Percentiles rank a stretch among this genome's conserved stretches.
Conservation (phyloP, 2,329 filamentous ascomycete genomes). For the Xylaria hypoxylon region DNA sequence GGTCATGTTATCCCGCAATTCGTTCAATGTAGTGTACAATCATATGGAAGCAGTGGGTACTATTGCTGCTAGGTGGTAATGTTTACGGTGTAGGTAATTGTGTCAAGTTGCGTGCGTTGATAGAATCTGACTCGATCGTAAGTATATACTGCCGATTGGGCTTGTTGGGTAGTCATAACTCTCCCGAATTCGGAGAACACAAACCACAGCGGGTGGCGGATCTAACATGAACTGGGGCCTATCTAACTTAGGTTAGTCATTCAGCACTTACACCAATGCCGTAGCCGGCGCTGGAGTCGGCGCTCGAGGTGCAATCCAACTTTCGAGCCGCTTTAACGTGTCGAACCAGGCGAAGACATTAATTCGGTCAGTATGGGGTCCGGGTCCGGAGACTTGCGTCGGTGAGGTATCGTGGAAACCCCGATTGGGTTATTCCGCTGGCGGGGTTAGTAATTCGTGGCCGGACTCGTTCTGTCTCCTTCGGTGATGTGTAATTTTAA, state of each 20-base stretch:
- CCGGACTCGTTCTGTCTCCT: neutral
- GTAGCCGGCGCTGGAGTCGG: too few relatives aligned
- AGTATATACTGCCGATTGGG: neutral
- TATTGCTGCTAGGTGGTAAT: neutral
- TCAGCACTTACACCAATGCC: too few relatives aligned
- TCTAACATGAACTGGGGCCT: neutral
- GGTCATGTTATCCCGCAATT: constrained; percentile 22
- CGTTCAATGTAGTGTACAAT: neutral
- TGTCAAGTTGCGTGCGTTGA: neutral
- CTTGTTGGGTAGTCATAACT: neutral
- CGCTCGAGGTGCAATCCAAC: too few relatives aligned
- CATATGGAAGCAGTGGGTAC: neutral
- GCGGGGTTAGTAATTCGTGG: constrained; percentile 6
- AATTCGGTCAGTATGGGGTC: constrained; percentile 29
- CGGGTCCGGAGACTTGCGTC: constrained; percentile 30
- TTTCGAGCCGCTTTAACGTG: neutral
- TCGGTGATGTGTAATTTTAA: neutral
- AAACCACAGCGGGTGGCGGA: constrained; percentile 1
- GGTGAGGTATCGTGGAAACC: constrained; percentile 20
- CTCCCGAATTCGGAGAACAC: constrained; percentile 12
- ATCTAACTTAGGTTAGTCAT: neutral
- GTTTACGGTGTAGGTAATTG: neutral
- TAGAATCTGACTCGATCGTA: constrained; percentile 7
- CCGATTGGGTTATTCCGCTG: constrained; percentile 28
- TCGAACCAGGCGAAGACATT: neutral